Evolutionary conservation across 352 stramenopile species (phyloP).

Genomic region (Blastocystis sp.): DNA sequence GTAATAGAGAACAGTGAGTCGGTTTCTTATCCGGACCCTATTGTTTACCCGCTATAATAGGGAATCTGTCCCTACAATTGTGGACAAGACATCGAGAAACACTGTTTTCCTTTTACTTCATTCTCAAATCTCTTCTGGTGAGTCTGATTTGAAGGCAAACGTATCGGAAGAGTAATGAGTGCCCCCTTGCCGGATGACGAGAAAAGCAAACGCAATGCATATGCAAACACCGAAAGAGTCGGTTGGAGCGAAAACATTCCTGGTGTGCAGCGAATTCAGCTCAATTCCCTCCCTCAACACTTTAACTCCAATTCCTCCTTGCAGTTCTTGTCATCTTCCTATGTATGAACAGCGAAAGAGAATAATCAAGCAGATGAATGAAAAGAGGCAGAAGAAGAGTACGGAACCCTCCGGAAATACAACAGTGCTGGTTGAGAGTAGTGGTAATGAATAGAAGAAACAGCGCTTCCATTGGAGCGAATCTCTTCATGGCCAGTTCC

Average conservation of each 20-base stretch:
- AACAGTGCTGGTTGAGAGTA: not conserved
- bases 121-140: too few relatives aligned
- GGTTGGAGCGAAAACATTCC: not conserved
- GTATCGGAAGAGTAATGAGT: not conserved
- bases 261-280: not conserved
- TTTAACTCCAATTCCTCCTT: not conserved
- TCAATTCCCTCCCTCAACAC: not conserved
- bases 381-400: not conserved
- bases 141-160: too few relatives aligned
- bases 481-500: conserved; percentile 26
- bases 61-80: not conserved
- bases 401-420: not conserved
- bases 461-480: conserved; percentile 61
- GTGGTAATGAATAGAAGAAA: conserved; percentile 14
- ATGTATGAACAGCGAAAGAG: too few relatives aligned
- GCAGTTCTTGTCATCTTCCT: not conserved
- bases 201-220: not conserved
- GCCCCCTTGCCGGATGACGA: not conserved
- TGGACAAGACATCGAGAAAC: too few relatives aligned
- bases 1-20: not conserved
- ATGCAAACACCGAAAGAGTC: not conserved
- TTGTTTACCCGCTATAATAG: not conserved
- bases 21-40: not conserved
- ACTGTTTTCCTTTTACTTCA: too few relatives aligned
- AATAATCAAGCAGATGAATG: not conserved